These are phyloP conservation scores for Cryptococcus wingfieldii DNA, from an alignment of 1,284 basidiomycete species.

Conservation along the genomic window DNA sequence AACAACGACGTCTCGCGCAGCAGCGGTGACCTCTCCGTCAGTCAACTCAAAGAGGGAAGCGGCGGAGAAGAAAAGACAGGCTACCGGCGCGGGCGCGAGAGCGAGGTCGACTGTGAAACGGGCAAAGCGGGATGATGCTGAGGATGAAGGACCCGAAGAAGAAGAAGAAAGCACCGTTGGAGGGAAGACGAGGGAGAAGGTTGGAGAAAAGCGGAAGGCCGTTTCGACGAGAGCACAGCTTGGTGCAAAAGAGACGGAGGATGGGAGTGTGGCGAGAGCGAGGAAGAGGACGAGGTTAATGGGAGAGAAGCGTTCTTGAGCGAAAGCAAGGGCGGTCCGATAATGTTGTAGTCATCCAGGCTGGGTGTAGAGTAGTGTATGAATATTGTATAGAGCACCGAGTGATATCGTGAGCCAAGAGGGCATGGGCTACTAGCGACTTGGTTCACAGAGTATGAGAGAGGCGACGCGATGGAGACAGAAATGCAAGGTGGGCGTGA, in stretches of 20 bases:
- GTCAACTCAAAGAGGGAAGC: not conserved
- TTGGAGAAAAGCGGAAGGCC: not conserved
- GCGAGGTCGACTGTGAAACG: not conserved
- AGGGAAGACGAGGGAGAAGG: not conserved
- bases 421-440: no score
- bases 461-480: no score
- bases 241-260: not conserved
- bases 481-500: no score
- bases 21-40: not conserved
- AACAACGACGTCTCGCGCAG: not conserved
- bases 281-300: not conserved
- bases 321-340: no score
- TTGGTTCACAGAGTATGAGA: no score
- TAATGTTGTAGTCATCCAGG: no score
- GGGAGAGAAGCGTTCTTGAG: not conserved
- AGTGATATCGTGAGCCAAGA: no score
- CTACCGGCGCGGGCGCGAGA: not conserved
- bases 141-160: not conserved
- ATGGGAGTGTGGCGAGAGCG: not conserved
- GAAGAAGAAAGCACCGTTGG: not conserved
- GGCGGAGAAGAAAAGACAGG: not conserved
- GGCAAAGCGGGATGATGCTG: not conserved
- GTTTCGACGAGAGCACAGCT: not conserved
- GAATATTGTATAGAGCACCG: no score
- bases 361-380: no score